Conservation (phyloP, 2,329 filamentous ascomycete species). For the Capronia americana region DNA sequence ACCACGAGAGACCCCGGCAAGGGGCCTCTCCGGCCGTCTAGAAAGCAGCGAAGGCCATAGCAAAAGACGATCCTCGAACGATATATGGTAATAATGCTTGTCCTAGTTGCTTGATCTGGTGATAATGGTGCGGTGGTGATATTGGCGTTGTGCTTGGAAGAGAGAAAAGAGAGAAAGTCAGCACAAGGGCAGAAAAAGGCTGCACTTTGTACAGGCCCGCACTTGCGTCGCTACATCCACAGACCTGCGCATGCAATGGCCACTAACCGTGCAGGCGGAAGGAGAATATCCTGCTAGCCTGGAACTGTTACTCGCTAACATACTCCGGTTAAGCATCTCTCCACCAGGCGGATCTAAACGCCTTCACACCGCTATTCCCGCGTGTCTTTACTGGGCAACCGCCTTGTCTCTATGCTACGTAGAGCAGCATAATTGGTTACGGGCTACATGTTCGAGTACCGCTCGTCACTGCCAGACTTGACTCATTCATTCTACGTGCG, state of each 20-base stretch:
- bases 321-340: slow-evolving; percentile 10
- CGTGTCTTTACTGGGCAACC: slow-evolving; percentile 6
- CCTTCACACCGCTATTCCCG: slow-evolving; percentile 27
- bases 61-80: slow-evolving; percentile 70
- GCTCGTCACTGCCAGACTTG: not conserved
- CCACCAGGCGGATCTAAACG: slow-evolving; percentile 10
- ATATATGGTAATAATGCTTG: slow-evolving; percentile 59
- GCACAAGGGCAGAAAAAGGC: slow-evolving; percentile 13
- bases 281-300: slow-evolving; percentile 11
- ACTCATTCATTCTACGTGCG: not conserved
- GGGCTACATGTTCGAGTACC: not conserved
- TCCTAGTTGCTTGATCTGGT: slow-evolving; percentile 16
- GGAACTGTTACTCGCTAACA: slow-evolving; percentile 8
- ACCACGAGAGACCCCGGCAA: slow-evolving; percentile 31
- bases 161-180: slow-evolving; percentile 37
- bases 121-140: slow-evolving; percentile 23
- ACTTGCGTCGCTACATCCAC: not conserved
- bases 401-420: not conserved
- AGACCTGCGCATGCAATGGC: slow-evolving; percentile 5
- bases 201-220: slow-evolving; percentile 11
- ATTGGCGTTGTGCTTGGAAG: slow-evolving; percentile 39
- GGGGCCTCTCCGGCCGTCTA: slow-evolving; percentile 77
- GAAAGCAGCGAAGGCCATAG: slow-evolving; percentile 84
- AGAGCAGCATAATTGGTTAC: slow-evolving; percentile 15
- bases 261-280: slow-evolving; percentile 11